Evolutionary conservation across 2,329 filamentous ascomycete genomes (phyloP), one percentile per base, ranked within the genome.

Genomic region (Colletotrichum magnum): DNA sequence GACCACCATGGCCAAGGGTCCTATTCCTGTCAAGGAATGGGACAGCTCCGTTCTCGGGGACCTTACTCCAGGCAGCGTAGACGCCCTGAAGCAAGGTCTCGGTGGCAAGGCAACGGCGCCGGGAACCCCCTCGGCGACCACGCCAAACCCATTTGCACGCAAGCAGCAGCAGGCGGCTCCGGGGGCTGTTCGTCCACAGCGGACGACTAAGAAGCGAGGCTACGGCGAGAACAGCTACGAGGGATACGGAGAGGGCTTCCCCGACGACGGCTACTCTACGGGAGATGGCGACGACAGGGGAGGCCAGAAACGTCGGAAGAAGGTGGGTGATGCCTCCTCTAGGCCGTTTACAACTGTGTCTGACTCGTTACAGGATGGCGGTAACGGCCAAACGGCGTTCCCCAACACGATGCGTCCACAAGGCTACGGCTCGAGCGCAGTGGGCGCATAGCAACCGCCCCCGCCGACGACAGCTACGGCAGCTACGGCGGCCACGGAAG

Each of bases 221-320:
- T 95, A 94, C 76, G 90, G 91, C 47, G 93, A 95, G 72, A 88
- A 86, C 74, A 93, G 90, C 74, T 95, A 88, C 75, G 90, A 92
- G 74, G 92, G 93, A 50, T 94, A 94, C 75, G 88, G 89, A 52
- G 92, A 94, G 73, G 90, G 90, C 41, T 94, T 86, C 73, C 86
- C 86, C 10, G 92, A 94, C 71, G 91, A 93, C 72, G 89, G 88
- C n/a, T 91, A 94, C 75, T 93, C 91, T 24, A 93, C 92, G 24
- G 91, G 90, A 67, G 92, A 93, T 73, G 89, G 90, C 73, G 92
- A 93, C 73, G 89, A 92, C 73, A 79, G 79, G 70, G 77, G 79
- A 51, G 85, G 83, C 73, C 82, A 86, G 73, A 92, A 92, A 81
- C 86, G 89, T 73, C 86, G 89, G 78, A 92, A 92, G 82, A 90